Evolutionary conservation across 306 rosid genomes (phyloP), one percentile per base, ranked within the genome.

Genomic region (Gastrolobium villosum): DNA sequence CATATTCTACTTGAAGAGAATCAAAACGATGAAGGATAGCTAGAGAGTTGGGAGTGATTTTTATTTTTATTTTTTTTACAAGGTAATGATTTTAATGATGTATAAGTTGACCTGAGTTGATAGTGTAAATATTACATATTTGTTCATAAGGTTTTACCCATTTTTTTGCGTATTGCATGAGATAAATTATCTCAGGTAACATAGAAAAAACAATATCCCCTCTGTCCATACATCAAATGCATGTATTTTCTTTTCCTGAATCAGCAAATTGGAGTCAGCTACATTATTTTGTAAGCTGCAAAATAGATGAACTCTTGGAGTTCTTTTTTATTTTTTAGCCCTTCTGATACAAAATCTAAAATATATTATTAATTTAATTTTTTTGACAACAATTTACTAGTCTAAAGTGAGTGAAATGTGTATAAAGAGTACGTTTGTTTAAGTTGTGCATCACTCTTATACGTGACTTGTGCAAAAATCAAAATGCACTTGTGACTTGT

Each of bases 1-100:
- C 71, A 36, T 69, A 72, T 55, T 74, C 72, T 34, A 36, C 64
- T 66, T 40, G 49, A 66, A 66, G 54, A 49, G 8, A 66, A 64
- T 31, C 69, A 50, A 49, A 65, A 52, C 76, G 43, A 28, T 13
- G n/a, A 60, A 40, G 20, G 48, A 43, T 50, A 32, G 53, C 9
- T 41, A 74, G 40, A 75, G 65, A 43, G 13, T 6, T 10, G 11
- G 26, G 26, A 20, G 26, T 20, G 26, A 20, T 20, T 20, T 20
- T 20, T 20, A 20, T 39, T 2, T 64, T 37, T 1, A 15, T 64
- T 6, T n/a, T 10, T 14, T 15, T 50, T 50, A 41, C 52, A 20
- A 49, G 52, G 59, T 52, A 60, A 31, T 36, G 26, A 20, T 83
- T 43, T 43, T 44, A 11, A 13, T 39, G 55, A 6, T 5, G 63